A percentile compares a stretch with the other conserved stretches of the same genome.
Conservation (phyloP, 208 protist species). For the Wallacemonas collosoma region DNA sequence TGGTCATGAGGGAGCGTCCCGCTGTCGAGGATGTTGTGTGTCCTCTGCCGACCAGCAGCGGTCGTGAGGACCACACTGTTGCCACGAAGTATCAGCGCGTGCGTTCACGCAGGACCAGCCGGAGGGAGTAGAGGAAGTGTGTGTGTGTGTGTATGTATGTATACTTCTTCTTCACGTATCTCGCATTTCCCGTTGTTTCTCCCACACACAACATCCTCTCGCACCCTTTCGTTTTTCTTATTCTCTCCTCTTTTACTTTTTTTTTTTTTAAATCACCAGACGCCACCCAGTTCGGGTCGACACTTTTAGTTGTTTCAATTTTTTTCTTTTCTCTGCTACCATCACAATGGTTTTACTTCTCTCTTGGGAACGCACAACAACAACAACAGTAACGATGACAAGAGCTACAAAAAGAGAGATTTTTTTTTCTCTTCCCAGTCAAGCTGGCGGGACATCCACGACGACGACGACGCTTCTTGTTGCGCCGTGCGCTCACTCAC, state of each 20-base stretch:
- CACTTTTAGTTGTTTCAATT: not conserved
- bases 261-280: not conserved
- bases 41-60: not conserved
- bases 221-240: not conserved
- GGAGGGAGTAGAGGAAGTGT: not conserved
- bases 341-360: slow-evolving; percentile 1
- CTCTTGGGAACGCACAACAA: not conserved
- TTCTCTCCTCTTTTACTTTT: not conserved
- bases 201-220: too few species aligned
- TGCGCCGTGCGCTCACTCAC: too few species aligned
- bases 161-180: too few species aligned
- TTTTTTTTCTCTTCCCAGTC: too few species aligned
- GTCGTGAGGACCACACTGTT: not conserved
- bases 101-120: not conserved
- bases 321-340: slow-evolving; percentile 10
- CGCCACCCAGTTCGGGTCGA: not conserved
- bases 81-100: not conserved
- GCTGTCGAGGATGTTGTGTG: not conserved
- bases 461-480: too few species aligned
- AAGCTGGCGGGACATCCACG: too few species aligned
- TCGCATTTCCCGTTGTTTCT: too few species aligned
- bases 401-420: too few species aligned
- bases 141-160: not conserved
- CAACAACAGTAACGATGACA: too few species aligned
- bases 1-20: not conserved